These are phyloP conservation scores for Pseudozyma sp. DNA, from an alignment of 1,284 basidiomycete genomes.

Conservation along the genomic window DNA sequence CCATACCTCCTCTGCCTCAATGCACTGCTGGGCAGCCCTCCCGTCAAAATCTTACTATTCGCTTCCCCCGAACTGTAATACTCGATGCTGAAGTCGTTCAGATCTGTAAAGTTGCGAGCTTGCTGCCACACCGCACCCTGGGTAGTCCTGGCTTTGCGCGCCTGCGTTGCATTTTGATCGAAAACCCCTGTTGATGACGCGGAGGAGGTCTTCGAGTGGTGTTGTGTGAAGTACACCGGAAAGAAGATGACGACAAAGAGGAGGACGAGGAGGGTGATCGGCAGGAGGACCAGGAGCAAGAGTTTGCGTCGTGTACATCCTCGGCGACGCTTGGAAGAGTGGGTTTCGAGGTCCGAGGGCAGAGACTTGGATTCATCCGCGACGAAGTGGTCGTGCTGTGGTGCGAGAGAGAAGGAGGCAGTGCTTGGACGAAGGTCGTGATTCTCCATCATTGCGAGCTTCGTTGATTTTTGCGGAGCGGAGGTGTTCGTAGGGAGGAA, in stretches of 20 bases:
- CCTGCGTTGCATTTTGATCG: not conserved
- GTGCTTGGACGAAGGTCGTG: no score
- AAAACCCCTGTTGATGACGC: not conserved
- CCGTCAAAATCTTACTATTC: slow-evolving; percentile 8
- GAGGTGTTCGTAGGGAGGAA: no score
- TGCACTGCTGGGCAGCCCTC: slow-evolving; percentile 3
- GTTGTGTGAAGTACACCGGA: slow-evolving; percentile 15
- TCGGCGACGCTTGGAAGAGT: no score
- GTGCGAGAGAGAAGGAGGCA: no score
- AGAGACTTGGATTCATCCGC: no score
- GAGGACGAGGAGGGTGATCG: not conserved
- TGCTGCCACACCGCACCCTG: slow-evolving; percentile 71
- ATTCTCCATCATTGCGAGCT: no score
- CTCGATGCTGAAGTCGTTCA: slow-evolving; percentile 22
- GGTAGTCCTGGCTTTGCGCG: not conserved
- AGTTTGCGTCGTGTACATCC: not conserved
- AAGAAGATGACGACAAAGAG: slow-evolving; percentile 16
- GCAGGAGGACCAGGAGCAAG: not conserved
- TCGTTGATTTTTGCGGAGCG: no score
- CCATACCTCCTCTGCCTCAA: not conserved
- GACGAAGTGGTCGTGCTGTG: no score
- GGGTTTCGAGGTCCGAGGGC: no score
- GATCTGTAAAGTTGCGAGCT: not conserved
- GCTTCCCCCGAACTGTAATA: slow-evolving; percentile 17
- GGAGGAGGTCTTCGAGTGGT: not conserved